A percentile compares a stretch with the other conserved stretches of the same genome.
phyloP scores from a whole-genome alignment of 257 asterid genomes.

The Petrea volubilis region DNA sequence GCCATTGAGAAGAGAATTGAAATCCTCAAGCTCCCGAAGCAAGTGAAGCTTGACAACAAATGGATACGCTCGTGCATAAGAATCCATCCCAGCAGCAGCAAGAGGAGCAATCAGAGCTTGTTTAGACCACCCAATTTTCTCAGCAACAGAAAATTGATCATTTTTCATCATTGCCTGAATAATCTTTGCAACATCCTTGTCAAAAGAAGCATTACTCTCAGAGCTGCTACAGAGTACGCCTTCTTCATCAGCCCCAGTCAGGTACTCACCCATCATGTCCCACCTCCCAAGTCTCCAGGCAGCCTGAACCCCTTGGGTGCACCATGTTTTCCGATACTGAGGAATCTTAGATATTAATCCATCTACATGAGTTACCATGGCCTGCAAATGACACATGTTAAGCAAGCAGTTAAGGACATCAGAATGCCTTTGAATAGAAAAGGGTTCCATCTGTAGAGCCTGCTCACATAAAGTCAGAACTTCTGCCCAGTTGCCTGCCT shows the following conservation, averaged over 20 bases:
- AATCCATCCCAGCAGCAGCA: constrained; percentile 99
- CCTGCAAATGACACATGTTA: constrained; percentile 93
- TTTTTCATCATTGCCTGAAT: constrained; percentile 89
- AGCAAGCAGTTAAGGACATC: constrained; percentile 94
- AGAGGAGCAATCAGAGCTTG: constrained; percentile 98
- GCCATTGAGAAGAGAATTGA: constrained; percentile 72
- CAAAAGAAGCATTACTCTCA: constrained; percentile 92
- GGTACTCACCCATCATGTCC: constrained; percentile 97
- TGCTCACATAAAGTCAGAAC: constrained; percentile 96
- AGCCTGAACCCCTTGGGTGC: constrained; percentile 99
- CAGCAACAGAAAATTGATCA: constrained; percentile 72
- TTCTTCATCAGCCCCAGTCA: constrained; percentile 80
- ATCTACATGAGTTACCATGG: constrained; percentile 94
- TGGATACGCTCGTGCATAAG: constrained; percentile 96
- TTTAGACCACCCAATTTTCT: constrained; percentile 79
- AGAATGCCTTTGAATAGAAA: constrained; percentile 83
- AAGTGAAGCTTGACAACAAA: constrained; percentile 93
- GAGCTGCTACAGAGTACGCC: constrained; percentile 87
- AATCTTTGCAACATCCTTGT: constrained; percentile 93
- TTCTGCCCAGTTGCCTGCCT: constrained; percentile 99
- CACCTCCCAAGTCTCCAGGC: constrained; percentile 99
- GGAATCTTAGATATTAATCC: constrained; percentile 86
- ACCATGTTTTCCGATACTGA: constrained; percentile 82
- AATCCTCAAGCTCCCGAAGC: constrained; percentile 95
- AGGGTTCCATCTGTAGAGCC: constrained; percentile 92